Percentiles rank a stretch among this genome's conserved stretches.
phyloP scores from a whole-genome alignment of 345 rosid species.

The Mallotus nudiflorus region DNA sequence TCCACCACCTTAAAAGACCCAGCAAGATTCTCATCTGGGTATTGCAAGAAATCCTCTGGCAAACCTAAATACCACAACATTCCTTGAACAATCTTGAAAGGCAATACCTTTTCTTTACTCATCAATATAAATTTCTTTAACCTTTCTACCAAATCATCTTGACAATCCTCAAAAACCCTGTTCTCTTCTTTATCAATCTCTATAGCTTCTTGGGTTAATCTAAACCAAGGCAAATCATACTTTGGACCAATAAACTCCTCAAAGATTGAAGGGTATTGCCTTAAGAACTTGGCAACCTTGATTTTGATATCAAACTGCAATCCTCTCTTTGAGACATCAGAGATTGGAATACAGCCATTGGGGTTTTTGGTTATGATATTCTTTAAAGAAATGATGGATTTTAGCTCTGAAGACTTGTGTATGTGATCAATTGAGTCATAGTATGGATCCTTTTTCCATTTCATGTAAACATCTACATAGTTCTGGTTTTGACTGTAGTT shows the following conservation, averaged over 20 bases:
- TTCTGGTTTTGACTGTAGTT: constrained; percentile 34
- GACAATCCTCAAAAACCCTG: constrained; percentile 40
- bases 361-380: constrained; percentile 52
- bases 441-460: constrained; percentile 79
- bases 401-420: constrained; percentile 64
- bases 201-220: constrained; percentile 65
- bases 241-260: constrained; percentile 76
- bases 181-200: constrained; percentile 63
- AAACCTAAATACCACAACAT: constrained; percentile 88
- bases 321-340: constrained; percentile 72
- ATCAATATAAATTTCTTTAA: constrained; percentile 64
- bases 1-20: constrained; percentile 62
- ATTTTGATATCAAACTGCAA: constrained; percentile 60
- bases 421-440: constrained; percentile 70
- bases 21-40: constrained; percentile 41
- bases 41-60: constrained; percentile 55
- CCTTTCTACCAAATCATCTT: constrained; percentile 54
- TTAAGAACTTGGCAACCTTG: constrained; percentile 64
- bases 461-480: constrained; percentile 84
- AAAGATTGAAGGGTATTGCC: constrained; percentile 73
- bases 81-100: constrained; percentile 71
- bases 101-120: constrained; percentile 69
- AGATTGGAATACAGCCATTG: constrained; percentile 62
- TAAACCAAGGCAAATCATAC: constrained; percentile 85
- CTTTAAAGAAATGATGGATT: constrained; percentile 63